phyloP scores from a whole-genome alignment of 768 basidiomycete species.

The Trametes punicea region DNA sequence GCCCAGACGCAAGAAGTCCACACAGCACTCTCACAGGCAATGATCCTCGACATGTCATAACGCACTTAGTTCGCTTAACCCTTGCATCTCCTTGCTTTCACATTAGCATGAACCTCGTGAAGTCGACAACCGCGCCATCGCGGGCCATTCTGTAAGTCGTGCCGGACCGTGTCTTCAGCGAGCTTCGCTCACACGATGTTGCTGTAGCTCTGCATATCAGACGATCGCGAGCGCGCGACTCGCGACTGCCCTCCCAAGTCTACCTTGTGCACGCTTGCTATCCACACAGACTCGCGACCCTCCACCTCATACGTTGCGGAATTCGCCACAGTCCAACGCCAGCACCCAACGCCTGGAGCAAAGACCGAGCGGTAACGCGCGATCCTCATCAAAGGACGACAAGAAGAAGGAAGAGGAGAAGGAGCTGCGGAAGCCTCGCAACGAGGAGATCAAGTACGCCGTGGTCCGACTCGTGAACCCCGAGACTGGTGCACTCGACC shows the following conservation, averaged over 20 bases:
- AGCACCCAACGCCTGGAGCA: background rate
- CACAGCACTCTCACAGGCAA: too few species aligned
- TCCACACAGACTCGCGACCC: background rate
- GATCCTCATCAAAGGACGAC: background rate
- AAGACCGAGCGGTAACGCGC: background rate
- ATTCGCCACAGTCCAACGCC: background rate
- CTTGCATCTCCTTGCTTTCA: background rate
- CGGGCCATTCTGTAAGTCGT: too few species aligned
- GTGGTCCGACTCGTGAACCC: constrained; percentile 49
- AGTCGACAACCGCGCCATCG: background rate
- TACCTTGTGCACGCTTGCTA: background rate
- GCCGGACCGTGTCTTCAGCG: too few species aligned
- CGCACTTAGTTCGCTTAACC: background rate
- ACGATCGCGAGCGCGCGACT: too few species aligned
- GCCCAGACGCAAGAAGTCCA: background rate
- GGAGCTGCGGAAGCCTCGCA: constrained; percentile 21
- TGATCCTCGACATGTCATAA: background rate
- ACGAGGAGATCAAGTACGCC: constrained; percentile 41
- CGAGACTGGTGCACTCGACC: constrained; percentile 38
- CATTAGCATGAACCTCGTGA: background rate
- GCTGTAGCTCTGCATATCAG: too few species aligned
- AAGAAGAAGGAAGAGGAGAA: background rate
- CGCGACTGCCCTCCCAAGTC: too few species aligned
- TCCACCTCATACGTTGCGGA: background rate
- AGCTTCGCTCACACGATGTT: too few species aligned